Evolutionary conservation across 2,329 filamentous ascomycete species (phyloP).

Genomic region (Ploettnerulaceae sp.): DNA sequence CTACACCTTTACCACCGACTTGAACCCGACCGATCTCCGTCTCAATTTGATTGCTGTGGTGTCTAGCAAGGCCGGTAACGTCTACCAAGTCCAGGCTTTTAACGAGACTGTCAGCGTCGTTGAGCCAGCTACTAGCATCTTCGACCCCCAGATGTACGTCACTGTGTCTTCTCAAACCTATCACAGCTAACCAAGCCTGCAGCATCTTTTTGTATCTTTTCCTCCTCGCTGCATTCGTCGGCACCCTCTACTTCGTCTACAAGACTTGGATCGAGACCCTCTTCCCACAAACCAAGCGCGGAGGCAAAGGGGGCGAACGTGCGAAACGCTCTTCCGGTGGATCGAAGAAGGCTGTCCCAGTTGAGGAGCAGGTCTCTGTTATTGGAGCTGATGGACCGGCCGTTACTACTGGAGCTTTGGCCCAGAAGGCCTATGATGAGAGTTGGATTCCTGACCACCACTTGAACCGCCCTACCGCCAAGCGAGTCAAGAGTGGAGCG

Average conservation of each 20-base stretch:
- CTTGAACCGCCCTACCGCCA: slow-evolving; percentile 75
- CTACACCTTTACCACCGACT: slow-evolving; percentile 82
- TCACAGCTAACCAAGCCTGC: slow-evolving; percentile 23
- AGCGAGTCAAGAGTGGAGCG: slow-evolving; percentile 56
- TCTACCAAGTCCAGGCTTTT: slow-evolving; percentile 76
- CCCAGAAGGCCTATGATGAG: slow-evolving; percentile 33
- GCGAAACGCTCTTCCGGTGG: slow-evolving; percentile 56
- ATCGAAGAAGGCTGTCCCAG: slow-evolving; percentile 61
- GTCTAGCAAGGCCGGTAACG: slow-evolving; percentile 56
- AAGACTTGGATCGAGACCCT: slow-evolving; percentile 95
- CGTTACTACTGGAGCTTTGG: slow-evolving; percentile 30
- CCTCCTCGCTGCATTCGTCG: slow-evolving; percentile 71
- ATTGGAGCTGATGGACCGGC: slow-evolving; percentile 50
- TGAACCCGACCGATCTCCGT: slow-evolving; percentile 85
- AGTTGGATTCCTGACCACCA: slow-evolving; percentile 52
- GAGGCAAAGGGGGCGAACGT: slow-evolving; percentile 37
- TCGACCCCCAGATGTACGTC: slow-evolving; percentile 93
- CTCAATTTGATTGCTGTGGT: slow-evolving; percentile 75
- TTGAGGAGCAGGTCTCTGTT: slow-evolving; percentile 52
- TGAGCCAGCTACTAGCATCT: slow-evolving; percentile 83
- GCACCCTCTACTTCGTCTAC: slow-evolving; percentile 93
- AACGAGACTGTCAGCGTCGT: slow-evolving; percentile 82
- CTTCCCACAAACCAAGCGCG: slow-evolving; percentile 79
- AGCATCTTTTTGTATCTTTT: slow-evolving; percentile 98
- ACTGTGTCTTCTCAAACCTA: slow-evolving; percentile 1